These are phyloP conservation scores for Pascua guehoae DNA, from an alignment of 1,284 basidiomycete species.

Conservation along the genomic window DNA sequence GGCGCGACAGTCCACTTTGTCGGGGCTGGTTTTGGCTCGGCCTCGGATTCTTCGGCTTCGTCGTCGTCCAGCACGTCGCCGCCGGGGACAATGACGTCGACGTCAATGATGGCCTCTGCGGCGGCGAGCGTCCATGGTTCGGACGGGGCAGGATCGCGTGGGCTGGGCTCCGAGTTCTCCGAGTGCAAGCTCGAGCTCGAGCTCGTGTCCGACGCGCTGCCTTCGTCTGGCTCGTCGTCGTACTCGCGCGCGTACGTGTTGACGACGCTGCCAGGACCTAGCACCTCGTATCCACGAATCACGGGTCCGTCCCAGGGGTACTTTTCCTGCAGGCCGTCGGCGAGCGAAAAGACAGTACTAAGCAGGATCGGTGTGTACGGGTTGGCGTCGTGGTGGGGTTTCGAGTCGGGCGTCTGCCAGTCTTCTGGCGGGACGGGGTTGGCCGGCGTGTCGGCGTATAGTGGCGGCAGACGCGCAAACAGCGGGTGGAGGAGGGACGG, in stretches of 20 bases:
- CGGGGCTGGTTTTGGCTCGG: too few relatives aligned
- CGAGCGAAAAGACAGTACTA: slow-evolving; percentile 38
- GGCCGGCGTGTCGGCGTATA: slow-evolving; percentile 52
- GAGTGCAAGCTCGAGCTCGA: too few relatives aligned
- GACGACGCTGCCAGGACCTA: slow-evolving; percentile 42
- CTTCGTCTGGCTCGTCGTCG: slow-evolving; percentile 14
- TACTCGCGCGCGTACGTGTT: slow-evolving; percentile 33
- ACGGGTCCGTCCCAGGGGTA: slow-evolving; percentile 38
- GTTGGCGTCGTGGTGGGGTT: slow-evolving; percentile 23
- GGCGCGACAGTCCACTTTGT: too few relatives aligned
- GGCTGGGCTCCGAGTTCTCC: background rate
- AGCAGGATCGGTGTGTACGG: slow-evolving; percentile 41
- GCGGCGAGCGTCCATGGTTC: slow-evolving; percentile 13
- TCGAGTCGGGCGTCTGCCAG: background rate
- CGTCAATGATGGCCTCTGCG: slow-evolving; percentile 19
- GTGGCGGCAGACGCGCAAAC: slow-evolving; percentile 65
- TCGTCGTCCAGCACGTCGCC: slow-evolving; percentile 17
- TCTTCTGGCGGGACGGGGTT: slow-evolving; percentile 7
- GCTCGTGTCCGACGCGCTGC: background rate
- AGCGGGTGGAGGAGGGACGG: slow-evolving; percentile 64
- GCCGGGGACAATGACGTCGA: slow-evolving; percentile 15
- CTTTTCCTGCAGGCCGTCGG: slow-evolving; percentile 35
- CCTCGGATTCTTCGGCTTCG: background rate
- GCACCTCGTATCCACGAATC: slow-evolving; percentile 39
- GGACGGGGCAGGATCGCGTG: background rate